Conservation (phyloP, 2,329 filamentous ascomycete species). For the Neonectria ditissima region DNA sequence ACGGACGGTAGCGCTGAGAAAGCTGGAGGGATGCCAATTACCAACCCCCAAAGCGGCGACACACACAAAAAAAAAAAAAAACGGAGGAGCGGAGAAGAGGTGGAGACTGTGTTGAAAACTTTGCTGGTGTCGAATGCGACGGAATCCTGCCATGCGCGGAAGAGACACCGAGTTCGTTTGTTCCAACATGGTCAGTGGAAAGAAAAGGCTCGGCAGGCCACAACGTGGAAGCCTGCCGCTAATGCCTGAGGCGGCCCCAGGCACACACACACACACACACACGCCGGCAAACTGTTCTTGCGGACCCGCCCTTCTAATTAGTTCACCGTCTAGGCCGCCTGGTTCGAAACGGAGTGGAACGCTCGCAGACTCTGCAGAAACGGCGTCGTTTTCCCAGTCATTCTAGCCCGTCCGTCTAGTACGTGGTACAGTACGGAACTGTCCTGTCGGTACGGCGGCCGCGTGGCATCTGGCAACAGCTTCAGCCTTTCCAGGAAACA, state of each 20-base stretch:
- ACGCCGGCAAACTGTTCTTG: conserved; percentile 21
- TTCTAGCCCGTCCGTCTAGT: conserved; percentile 27
- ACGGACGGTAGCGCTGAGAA: neutral
- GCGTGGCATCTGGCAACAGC: conserved; percentile 29
- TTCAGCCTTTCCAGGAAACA: conserved; percentile 26
- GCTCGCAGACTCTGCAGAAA: conserved; percentile 34
- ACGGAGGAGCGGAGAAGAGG: conserved; percentile 7
- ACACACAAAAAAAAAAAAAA: too few species aligned
- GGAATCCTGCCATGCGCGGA: neutral
- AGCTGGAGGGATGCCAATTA: neutral
- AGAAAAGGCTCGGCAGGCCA: neutral
- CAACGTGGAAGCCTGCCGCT: neutral
- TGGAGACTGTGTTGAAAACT: conserved; percentile 17
- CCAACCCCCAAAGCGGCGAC: neutral
- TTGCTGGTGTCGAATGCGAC: conserved; percentile 12
- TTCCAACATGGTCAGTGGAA: neutral
- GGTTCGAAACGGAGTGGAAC: conserved; percentile 30
- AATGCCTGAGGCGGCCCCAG: conserved; percentile 10
- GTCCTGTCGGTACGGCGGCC: conserved; percentile 30
- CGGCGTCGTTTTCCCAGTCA: conserved; percentile 30
- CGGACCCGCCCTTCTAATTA: conserved; percentile 26
- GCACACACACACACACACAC: neutral
- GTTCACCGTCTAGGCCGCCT: neutral
- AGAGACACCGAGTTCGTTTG: neutral
- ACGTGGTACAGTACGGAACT: conserved; percentile 41